Conservation (phyloP, 1,284 basidiomycete species). For the Ganoderma meredithae region DNA sequence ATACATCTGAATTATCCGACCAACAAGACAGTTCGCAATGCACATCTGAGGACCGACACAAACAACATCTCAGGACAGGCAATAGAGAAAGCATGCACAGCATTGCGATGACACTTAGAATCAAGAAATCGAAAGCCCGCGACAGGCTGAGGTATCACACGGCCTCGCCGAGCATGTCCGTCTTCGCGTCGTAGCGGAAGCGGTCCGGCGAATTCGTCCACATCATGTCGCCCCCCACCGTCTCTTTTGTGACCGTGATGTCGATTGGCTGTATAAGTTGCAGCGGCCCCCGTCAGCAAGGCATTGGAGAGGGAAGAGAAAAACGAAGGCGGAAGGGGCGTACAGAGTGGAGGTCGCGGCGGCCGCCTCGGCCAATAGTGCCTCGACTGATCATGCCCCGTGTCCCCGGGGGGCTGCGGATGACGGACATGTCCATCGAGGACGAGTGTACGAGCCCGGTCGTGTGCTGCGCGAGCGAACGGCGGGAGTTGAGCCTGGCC, state of each 20-base stretch:
- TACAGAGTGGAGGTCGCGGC: background rate
- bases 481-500: constrained; percentile 27
- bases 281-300: background rate
- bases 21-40: background rate
- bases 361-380: constrained; percentile 1
- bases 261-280: background rate
- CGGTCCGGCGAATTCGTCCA: background rate
- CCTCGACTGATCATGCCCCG: constrained; percentile 3
- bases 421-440: constrained; percentile 23
- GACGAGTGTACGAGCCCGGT: constrained; percentile 17
- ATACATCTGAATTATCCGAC: background rate
- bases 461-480: constrained; percentile 16
- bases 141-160: background rate
- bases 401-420: background rate
- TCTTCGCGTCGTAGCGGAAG: constrained; percentile 8
- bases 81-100: background rate
- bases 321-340: background rate
- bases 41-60: background rate
- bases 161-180: constrained; percentile 7
- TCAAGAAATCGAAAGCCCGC: background rate
- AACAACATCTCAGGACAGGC: background rate
- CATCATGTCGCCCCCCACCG: constrained; percentile 1
- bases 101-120: background rate
- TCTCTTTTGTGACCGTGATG: constrained; percentile 25
- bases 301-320: background rate